Percentiles rank a stretch among this genome's conserved stretches.
Conservation (phyloP, 805 yeast genomes). For the Barnettozyma wickerhamii region DNA sequence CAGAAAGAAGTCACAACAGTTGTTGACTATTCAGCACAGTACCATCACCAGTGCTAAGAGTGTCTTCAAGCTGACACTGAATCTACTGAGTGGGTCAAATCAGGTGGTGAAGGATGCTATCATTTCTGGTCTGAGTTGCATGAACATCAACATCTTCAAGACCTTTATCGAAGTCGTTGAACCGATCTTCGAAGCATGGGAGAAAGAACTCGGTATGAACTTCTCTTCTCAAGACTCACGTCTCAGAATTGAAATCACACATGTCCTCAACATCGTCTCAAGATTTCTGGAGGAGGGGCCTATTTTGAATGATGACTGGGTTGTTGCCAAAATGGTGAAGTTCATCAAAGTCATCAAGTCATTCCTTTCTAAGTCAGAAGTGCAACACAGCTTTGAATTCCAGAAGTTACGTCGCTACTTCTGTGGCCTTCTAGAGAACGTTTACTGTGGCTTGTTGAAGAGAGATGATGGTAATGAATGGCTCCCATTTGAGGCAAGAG, state of each 20-base stretch:
- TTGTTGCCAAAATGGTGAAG: constrained; percentile 56
- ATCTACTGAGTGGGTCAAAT: constrained; percentile 69
- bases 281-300: constrained; percentile 49
- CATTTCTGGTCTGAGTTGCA: constrained; percentile 82
- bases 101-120: constrained; percentile 76
- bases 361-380: constrained; percentile 49
- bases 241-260: constrained; percentile 71
- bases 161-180: constrained; percentile 77
- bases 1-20: constrained; percentile 72
- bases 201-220: constrained; percentile 37
- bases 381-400: constrained; percentile 64
- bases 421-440: constrained; percentile 73
- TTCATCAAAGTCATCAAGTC: constrained; percentile 59
- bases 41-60: constrained; percentile 90
- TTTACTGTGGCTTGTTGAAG: constrained; percentile 52
- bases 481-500: constrained; percentile 84
- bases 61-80: constrained; percentile 82
- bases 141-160: constrained; percentile 84
- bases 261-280: constrained; percentile 67
- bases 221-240: constrained; percentile 35
- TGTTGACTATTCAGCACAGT: constrained; percentile 81
- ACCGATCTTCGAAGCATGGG: constrained; percentile 52
- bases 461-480: constrained; percentile 42
- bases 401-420: constrained; percentile 80
- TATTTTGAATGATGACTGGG: constrained; percentile 62